Evolutionary conservation across 805 yeast genomes (phyloP), one percentile per base, ranked within the genome.

Genomic region (Lipomyces orientalis): DNA sequence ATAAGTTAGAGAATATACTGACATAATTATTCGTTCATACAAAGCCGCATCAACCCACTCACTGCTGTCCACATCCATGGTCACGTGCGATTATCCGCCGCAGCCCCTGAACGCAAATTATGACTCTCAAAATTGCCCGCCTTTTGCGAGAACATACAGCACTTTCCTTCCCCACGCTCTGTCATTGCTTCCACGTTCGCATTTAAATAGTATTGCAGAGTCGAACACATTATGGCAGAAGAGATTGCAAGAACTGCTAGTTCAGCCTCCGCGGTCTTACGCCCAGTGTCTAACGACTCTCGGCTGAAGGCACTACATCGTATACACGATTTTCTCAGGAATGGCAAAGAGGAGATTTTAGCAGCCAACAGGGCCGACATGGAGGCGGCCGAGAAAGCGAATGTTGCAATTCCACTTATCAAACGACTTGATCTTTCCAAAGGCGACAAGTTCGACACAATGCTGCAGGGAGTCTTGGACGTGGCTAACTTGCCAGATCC

Each of bases 381-480:
- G 83, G 86, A 85, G 58, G 63, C 60, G 5, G 97, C 97, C 1
- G 80, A 79, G 51, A 77, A 81, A n/a, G 82, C 85, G 58, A 84
- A 87, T 5, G 55, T 62, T 33, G 56, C 73, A 12, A 65, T 62
- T 14, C 86, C 98, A 1, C 81, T 95, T 73, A 81, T 93, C 62
- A 93, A 91, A 76, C 84, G 99, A 73, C 82, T 95, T 16, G 98
- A 96, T 77, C 82, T 95, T 52, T 85, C 90, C 58, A 86, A 85
- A 70, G 87, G 89, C 63, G 97, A 90, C 67, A 95, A 96, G 78
- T 95, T 86, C 75, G 98, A 93, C 70, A 82, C 90, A 34, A 95
- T 95, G 99, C 85, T 94, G 62, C 95, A 93, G 76, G 99, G 99
- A 33, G 88, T 95, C 16, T 81, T 90, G 58, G 99, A 95, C 73